phyloP scores from a whole-genome alignment of 2,329 filamentous ascomycete species.

The Hymenoscyphus occultus region DNA sequence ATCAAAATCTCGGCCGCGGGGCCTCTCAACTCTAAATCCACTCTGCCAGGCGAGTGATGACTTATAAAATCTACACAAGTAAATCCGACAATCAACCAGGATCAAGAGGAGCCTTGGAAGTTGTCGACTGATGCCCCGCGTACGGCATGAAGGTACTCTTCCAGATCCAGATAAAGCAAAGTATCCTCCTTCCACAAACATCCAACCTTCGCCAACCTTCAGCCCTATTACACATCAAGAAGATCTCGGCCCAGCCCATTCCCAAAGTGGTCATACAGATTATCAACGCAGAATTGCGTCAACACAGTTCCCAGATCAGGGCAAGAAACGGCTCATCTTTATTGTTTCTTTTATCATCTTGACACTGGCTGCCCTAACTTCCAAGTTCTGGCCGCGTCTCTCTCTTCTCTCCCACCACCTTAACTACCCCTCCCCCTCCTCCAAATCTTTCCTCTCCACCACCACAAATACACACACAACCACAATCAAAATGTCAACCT shows the following conservation, averaged over 20 bases:
- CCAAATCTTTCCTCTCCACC: constrained; percentile 21
- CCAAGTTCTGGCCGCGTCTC: constrained; percentile 32
- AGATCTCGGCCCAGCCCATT: constrained; percentile 14
- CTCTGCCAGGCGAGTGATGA: not conserved
- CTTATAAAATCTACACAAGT: not conserved
- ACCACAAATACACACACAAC: constrained; percentile 16
- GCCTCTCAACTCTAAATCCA: not conserved
- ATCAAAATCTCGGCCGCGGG: not conserved
- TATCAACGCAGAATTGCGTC: constrained; percentile 9
- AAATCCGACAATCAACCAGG: not conserved
- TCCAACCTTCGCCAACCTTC: not conserved
- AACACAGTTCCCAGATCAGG: not conserved
- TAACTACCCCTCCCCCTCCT: constrained; percentile 25
- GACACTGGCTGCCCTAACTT: constrained; percentile 33
- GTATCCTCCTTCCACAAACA: constrained; percentile 2
- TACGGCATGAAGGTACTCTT: not conserved
- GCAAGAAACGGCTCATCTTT: constrained; percentile 20
- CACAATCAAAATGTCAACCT: constrained; percentile 43
- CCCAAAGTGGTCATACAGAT: constrained; percentile 8
- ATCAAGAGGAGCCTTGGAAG: not conserved
- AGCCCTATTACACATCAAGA: constrained; percentile 13
- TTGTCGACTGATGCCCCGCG: not conserved
- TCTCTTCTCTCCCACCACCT: constrained; percentile 34
- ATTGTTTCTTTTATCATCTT: constrained; percentile 30
- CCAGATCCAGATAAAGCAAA: not conserved